Base-by-base conservation (phyloP, 371 early-diverging fungal species). In the Mucor lusitanicus region DNA sequence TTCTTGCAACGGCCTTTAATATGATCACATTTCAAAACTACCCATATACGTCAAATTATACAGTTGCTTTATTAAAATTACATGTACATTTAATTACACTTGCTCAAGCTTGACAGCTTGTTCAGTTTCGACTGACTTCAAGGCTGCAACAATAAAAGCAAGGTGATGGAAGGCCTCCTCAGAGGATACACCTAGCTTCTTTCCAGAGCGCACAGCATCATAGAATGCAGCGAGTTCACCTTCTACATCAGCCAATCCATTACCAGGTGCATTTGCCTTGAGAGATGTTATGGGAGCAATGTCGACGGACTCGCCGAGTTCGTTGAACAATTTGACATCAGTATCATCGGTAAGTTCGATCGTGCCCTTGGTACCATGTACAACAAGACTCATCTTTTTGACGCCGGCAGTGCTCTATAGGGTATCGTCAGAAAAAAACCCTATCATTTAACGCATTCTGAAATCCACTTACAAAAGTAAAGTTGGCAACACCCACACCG, bases 161-260 rank as follows among this genome's bases (percentile, higher is more conserved):
- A 84, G 68, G 61, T 81, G 80, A 57, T 81, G 78, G 67, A 77
- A 84, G 6, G 76, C 81, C 13, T 81, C 81, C 21, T 80, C 81
- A 3, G 64, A 63, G 12, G 75, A 60, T 3, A 84, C 70, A 32
- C 71, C 78, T 7, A 84, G 59, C 30, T 46, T 42, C 7, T 65
- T 76, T 21, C 64, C 67, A 27, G 68, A 28, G 19, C 80, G 75
- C 11, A 84, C 46, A 17, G 65, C 74, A 25, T 76, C 40, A 56
- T 79, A 77, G 27, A 84, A 60, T 30, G 78, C 76, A 62, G 68
- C 57, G 15, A 84, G 39, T 50, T 81, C 84, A 12, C 78, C 84
- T 59, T 84, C 84, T 7, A 84, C 81, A 68, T 84, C 84, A 19
- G 69, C 61, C 12, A 79, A 68, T 19, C 72, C 79, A 33, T 68